phyloP scores from a whole-genome alignment of 768 basidiomycete genomes.

The Galerina marginata region DNA sequence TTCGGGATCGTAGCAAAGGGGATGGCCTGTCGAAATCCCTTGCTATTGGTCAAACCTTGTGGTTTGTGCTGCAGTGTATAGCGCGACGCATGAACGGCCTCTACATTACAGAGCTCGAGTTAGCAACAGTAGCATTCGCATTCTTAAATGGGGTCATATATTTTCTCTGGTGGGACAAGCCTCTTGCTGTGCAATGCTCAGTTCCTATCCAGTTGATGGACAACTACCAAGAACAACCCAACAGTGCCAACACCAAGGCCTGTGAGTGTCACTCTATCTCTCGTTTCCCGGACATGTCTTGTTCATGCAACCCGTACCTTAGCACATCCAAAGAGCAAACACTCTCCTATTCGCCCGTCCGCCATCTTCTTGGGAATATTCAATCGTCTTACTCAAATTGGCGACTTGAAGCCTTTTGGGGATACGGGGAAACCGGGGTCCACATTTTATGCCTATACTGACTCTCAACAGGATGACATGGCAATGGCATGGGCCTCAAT shows the following conservation, averaged over 20 bases:
- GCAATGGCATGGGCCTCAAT: not conserved
- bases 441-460: not conserved
- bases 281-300: too few relatives aligned
- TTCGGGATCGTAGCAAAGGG: slow-evolving; percentile 18
- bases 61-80: slow-evolving; percentile 35
- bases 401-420: too few relatives aligned
- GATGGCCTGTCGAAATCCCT: slow-evolving; percentile 34
- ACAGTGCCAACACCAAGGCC: not conserved
- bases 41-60: slow-evolving; percentile 31
- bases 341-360: too few relatives aligned
- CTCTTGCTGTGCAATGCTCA: slow-evolving; percentile 30
- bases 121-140: slow-evolving; percentile 36
- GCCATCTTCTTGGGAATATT: too few relatives aligned
- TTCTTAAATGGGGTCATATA: slow-evolving; percentile 32
- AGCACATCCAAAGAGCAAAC: too few relatives aligned
- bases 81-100: slow-evolving; percentile 25
- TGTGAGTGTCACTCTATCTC: not conserved
- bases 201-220: slow-evolving; percentile 12
- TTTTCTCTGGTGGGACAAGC: slow-evolving; percentile 41
- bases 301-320: too few relatives aligned
- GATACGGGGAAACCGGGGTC: too few relatives aligned
- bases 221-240: not conserved
- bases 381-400: too few relatives aligned
- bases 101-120: slow-evolving; percentile 35
- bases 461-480: not conserved